A percentile compares a stretch with the other conserved stretches of the same genome.
phyloP scores from a whole-genome alignment of 345 rosid genomes.

The Melaleuca quinquenervia region DNA sequence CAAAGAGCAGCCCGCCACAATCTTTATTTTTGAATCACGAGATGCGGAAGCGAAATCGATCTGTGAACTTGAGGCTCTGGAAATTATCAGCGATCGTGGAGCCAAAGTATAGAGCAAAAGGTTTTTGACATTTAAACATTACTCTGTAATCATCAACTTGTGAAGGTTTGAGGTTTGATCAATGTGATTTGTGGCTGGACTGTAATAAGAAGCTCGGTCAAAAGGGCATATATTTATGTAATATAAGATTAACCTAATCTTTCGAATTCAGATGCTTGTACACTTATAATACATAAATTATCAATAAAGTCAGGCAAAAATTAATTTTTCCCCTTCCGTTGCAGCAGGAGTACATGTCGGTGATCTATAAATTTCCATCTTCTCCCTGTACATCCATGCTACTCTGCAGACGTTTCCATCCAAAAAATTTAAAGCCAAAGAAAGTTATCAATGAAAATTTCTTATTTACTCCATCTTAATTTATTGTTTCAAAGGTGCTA shows the following conservation, averaged over 20 bases:
- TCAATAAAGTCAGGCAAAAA: background rate
- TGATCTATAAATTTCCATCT: background rate
- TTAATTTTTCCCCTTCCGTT: background rate
- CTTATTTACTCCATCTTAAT: background rate
- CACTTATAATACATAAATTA: background rate
- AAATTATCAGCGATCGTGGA: background rate
- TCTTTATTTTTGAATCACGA: background rate
- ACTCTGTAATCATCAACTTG: background rate
- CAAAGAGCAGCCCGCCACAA: conserved; percentile 32
- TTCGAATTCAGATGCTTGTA: background rate
- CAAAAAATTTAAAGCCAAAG: background rate
- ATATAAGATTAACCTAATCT: background rate
- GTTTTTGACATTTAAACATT: background rate
- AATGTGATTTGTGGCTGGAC: background rate
- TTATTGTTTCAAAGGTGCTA: background rate
- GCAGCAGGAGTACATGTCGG: background rate
- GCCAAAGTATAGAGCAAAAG: background rate
- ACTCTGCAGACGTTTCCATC: background rate
- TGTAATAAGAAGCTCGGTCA: background rate
- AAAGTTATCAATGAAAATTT: background rate
- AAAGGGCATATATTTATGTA: background rate
- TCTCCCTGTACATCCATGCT: background rate
- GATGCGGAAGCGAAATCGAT: background rate
- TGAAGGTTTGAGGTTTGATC: background rate
- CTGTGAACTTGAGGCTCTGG: background rate